Evolutionary conservation across 345 rosid species (phyloP).

Genomic region (Lepidium africanum): DNA sequence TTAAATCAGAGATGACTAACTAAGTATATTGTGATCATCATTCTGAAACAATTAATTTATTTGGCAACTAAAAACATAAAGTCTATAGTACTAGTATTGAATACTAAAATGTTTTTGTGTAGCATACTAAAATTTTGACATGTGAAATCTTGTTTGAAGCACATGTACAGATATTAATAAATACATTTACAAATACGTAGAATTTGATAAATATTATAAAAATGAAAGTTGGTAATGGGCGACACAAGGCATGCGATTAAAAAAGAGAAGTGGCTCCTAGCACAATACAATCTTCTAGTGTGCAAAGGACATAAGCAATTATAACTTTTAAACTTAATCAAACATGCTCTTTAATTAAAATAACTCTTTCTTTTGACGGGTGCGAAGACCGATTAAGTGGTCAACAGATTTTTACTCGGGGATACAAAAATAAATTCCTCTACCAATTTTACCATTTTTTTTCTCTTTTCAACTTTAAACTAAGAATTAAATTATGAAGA

Average conservation of each 20-base stretch:
- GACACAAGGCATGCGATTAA: constrained; percentile 32
- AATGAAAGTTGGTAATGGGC: constrained; percentile 20
- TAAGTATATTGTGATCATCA: not conserved
- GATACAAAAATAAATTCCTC: constrained; percentile 45
- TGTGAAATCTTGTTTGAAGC: not conserved
- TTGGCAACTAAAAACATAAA: not conserved
- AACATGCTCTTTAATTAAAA: not conserved
- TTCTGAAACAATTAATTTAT: not conserved
- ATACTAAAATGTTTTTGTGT: not conserved
- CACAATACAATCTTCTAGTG: constrained; percentile 32
- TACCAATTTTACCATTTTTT: constrained; percentile 10
- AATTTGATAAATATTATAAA: not conserved
- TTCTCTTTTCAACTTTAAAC: not conserved
- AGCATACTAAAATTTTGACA: not conserved
- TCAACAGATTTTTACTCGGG: constrained; percentile 84
- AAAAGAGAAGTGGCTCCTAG: constrained; percentile 28
- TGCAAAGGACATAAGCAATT: constrained; percentile 26
- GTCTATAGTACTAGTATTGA: not conserved
- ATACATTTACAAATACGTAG: not conserved
- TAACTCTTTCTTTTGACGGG: constrained; percentile 56
- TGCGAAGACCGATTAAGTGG: constrained; percentile 45
- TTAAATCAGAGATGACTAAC: not conserved
- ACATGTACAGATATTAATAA: not conserved
- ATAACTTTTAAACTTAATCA: constrained; percentile 1
- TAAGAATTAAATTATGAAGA: not conserved